Percentiles rank a stretch among this genome's conserved stretches.
These are phyloP conservation scores for Melampsora allii-populina DNA, from an alignment of 1,284 basidiomycete species.

Conservation along the genomic window DNA sequence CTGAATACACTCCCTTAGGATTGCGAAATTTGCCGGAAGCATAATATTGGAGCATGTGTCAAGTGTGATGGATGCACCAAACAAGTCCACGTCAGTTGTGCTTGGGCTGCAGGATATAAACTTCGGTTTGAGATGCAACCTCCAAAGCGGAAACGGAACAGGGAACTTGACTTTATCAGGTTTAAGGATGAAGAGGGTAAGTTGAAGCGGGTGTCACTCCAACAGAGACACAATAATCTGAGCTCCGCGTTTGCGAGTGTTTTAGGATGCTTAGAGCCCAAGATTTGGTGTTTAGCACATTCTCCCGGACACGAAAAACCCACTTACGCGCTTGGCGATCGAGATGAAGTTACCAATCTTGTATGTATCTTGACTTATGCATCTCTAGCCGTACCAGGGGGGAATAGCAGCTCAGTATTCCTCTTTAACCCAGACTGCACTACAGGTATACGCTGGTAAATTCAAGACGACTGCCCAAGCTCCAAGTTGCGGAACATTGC, in stretches of 20 bases:
- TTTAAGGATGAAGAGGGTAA: conserved; percentile 35
- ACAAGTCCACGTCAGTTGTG: conserved; percentile 40
- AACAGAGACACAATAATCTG: background rate
- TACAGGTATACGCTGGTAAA: conserved; percentile 32
- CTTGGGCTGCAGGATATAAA: conserved; percentile 41
- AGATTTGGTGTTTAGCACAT: conserved; percentile 40
- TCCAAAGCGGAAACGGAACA: conserved; percentile 28
- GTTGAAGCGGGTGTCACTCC: background rate
- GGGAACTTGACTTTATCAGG: conserved; percentile 23
- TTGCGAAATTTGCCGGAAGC: conserved; percentile 24
- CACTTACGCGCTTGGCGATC: conserved; percentile 16
- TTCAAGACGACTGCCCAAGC: conserved; percentile 27
- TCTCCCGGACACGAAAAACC: conserved; percentile 7
- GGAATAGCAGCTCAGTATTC: background rate
- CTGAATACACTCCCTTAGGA: conserved; percentile 7
- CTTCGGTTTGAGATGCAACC: conserved; percentile 41
- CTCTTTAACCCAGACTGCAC: conserved; percentile 24
- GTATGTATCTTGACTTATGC: background rate
- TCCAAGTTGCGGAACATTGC: conserved; percentile 22
- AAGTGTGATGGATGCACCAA: conserved; percentile 37
- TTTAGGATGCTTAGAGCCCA: conserved; percentile 37
- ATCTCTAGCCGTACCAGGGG: background rate
- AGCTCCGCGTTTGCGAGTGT: background rate
- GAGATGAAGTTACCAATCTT: conserved; percentile 33
- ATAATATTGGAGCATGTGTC: conserved; percentile 29